A percentile compares a stretch with the other conserved stretches of the same genome.
Evolutionary conservation across 352 stramenopile species (phyloP).

Genomic region (Globisporangium recalcitrans): DNA sequence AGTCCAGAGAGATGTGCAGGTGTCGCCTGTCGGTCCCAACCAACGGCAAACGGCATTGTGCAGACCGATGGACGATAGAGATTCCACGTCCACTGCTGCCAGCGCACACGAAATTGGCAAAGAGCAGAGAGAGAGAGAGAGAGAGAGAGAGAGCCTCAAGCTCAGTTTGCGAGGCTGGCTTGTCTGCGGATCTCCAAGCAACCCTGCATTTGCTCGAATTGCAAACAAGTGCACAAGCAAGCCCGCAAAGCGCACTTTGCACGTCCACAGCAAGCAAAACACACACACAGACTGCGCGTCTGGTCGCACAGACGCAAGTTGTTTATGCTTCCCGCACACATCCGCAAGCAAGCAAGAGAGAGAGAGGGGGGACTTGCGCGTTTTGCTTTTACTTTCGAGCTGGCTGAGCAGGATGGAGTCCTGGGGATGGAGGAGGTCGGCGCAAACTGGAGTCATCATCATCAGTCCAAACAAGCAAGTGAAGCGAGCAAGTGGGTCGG

Average conservation of each 20-base stretch:
- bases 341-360: not conserved
- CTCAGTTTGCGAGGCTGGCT: not conserved
- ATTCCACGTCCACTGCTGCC: not conserved
- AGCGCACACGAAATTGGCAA: not conserved
- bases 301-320: not conserved
- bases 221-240: not conserved
- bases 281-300: not conserved
- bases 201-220: not conserved
- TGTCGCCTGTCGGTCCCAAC: not conserved
- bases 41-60: not conserved
- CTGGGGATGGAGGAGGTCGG: too few species aligned
- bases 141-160: not conserved
- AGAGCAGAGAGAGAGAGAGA: too few species aligned
- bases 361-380: not conserved
- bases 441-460: not conserved
- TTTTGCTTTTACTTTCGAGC: not conserved
- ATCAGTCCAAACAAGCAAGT: not conserved
- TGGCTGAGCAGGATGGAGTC: not conserved
- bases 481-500: not conserved
- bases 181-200: not conserved
- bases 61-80: not conserved
- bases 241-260: too few species aligned
- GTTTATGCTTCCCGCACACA: not conserved
- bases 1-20: not conserved
- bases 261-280: not conserved